phyloP scores from a whole-genome alignment of 768 basidiomycete species.

The Mycena metata region DNA sequence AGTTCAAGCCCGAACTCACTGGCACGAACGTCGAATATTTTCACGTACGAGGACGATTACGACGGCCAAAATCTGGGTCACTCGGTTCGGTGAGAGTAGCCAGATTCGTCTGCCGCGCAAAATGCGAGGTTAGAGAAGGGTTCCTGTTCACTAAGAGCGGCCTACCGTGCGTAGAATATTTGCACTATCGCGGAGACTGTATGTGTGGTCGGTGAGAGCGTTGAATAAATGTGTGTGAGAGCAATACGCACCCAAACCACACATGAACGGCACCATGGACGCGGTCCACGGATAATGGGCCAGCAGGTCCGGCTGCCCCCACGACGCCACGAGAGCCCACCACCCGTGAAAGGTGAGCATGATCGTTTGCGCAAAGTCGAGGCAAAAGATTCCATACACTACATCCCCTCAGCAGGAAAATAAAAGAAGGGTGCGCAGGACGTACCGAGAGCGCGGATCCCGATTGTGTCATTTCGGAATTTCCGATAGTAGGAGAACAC shows the following conservation, averaged over 20 bases:
- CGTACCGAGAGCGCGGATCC: background rate
- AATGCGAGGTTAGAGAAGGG: background rate
- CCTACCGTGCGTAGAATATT: constrained; percentile 5
- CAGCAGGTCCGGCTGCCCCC: background rate
- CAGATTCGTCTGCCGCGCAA: background rate
- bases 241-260: background rate
- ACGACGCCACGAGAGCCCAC: background rate
- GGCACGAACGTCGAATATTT: no score
- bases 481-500: background rate
- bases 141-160: background rate
- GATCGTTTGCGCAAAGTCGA: background rate
- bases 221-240: no score
- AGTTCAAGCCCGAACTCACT: no score
- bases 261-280: constrained; percentile 6
- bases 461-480: background rate
- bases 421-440: background rate
- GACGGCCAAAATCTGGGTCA: background rate
- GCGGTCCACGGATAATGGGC: background rate
- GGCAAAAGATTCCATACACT: background rate
- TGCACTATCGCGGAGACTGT: background rate
- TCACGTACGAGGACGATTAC: no score
- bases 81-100: background rate
- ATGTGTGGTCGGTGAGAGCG: no score
- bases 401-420: background rate
- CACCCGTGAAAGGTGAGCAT: constrained; percentile 3